These are phyloP conservation scores for Ceratocystis variospora DNA, from an alignment of 2,329 filamentous ascomycete genomes.

Conservation along the genomic window DNA sequence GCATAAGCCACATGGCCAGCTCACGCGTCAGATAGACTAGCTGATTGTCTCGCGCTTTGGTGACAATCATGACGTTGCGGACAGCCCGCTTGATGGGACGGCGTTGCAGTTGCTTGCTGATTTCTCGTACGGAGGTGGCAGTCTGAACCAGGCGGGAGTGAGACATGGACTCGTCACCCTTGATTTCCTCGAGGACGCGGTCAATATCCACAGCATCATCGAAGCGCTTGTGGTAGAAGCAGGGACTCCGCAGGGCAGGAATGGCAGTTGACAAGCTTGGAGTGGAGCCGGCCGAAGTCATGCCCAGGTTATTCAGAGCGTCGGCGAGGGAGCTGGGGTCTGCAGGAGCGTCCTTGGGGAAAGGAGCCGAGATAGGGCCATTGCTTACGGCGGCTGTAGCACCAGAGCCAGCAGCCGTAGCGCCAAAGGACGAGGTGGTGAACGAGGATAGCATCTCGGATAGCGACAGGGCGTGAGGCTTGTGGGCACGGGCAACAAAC, in stretches of 20 bases:
- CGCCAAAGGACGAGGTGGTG: constrained; percentile 9
- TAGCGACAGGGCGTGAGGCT: constrained; percentile 50
- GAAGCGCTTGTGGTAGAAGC: constrained; percentile 95
- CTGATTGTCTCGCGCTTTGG: constrained; percentile 90
- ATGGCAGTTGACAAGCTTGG: constrained; percentile 32
- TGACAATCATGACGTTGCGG: constrained; percentile 93
- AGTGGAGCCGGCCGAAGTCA: constrained; percentile 24
- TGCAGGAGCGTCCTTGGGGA: constrained; percentile 16
- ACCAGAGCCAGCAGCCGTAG: constrained; percentile 22
- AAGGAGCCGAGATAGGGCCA: constrained; percentile 29
- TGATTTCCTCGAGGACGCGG: constrained; percentile 88
- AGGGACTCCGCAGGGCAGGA: constrained; percentile 71
- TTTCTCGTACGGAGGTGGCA: constrained; percentile 84
- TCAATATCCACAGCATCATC: constrained; percentile 92
- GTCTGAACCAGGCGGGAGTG: constrained; percentile 92
- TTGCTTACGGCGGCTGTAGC: constrained; percentile 14
- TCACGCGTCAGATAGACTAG: constrained; percentile 81
- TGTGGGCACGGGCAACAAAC: constrained; percentile 47
- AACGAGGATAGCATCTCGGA: constrained; percentile 42
- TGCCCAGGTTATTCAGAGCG: constrained; percentile 41
- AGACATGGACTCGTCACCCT: constrained; percentile 75
- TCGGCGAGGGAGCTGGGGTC: constrained; percentile 43
- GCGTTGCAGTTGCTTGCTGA: constrained; percentile 86
- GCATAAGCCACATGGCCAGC: constrained; percentile 73
- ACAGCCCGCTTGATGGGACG: constrained; percentile 86